These are phyloP conservation scores for Aspergillus oerlinghausenensis DNA, from an alignment of 2,329 filamentous ascomycete genomes.

Conservation along the genomic window DNA sequence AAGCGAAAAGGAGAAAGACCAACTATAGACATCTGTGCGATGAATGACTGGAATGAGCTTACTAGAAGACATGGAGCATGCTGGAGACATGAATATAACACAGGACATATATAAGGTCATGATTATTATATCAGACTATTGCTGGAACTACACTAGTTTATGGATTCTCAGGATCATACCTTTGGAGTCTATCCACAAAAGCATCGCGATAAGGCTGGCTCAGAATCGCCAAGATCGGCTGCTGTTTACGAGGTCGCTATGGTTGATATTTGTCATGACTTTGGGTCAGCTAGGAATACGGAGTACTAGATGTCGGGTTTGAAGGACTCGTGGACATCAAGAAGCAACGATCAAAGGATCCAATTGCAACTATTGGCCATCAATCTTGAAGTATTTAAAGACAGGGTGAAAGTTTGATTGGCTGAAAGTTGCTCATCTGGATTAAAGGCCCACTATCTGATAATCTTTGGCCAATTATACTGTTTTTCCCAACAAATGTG, in stretches of 20 bases:
- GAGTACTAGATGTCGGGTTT: not conserved
- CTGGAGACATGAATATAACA: constrained; percentile 26
- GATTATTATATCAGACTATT: constrained; percentile 24
- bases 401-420: not conserved
- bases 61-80: constrained; percentile 23
- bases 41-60: constrained; percentile 24
- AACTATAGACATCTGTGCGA: constrained; percentile 25
- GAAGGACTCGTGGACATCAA: not conserved
- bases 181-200: constrained; percentile 28
- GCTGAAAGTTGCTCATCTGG: not conserved
- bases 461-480: not conserved
- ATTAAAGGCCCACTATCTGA: not conserved
- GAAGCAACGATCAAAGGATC: not conserved
- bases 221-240: not conserved
- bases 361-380: not conserved
- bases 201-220: constrained; percentile 27
- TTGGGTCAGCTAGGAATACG: not conserved
- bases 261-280: not conserved
- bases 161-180: constrained; percentile 26
- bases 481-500: not conserved
- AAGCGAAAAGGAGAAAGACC: constrained; percentile 34
- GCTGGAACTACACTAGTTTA: constrained; percentile 23
- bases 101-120: constrained; percentile 23
- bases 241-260: not conserved
- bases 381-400: not conserved